phyloP scores from a whole-genome alignment of 306 rosid genomes.

The Begonia loranthoides region DNA sequence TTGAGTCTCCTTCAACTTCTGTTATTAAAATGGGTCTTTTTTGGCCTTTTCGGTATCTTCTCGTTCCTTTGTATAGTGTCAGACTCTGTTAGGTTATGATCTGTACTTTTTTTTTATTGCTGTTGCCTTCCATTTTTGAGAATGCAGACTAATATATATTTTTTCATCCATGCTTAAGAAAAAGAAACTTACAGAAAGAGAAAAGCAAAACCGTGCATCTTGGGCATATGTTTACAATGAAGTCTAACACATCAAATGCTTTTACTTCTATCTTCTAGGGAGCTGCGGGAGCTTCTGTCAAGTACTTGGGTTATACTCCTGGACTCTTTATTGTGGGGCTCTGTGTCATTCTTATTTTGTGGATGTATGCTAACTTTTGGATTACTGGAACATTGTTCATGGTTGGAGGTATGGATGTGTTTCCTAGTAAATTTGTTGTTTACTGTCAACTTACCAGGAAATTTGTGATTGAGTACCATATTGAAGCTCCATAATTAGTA shows the following conservation, averaged over 20 bases:
- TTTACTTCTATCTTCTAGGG: constrained; percentile 53
- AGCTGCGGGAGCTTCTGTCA: constrained; percentile 73
- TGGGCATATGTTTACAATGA: neutral
- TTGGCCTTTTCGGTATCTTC: neutral
- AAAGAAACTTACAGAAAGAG: neutral
- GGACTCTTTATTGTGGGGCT: constrained; percentile 92
- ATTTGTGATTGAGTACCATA: no score
- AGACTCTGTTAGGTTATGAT: no score
- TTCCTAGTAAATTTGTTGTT: constrained; percentile 10
- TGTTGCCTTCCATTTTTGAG: no score
- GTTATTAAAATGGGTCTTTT: neutral
- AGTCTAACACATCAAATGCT: constrained; percentile 2
- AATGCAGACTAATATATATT: neutral
- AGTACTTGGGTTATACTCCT: constrained; percentile 89
- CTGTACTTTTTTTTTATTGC: no score
- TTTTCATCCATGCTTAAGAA: neutral
- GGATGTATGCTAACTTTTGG: constrained; percentile 99
- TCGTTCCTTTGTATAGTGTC: neutral
- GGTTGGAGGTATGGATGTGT: constrained; percentile 61
- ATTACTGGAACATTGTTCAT: constrained; percentile 78
- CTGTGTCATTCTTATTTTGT: constrained; percentile 74
- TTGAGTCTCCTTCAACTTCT: neutral
- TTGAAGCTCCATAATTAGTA: no score
- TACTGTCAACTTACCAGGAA: neutral
- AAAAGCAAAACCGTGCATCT: neutral